Conservation (phyloP, 2,329 filamentous ascomycete genomes). For the Dryadomyces quercus-mongolicae region DNA sequence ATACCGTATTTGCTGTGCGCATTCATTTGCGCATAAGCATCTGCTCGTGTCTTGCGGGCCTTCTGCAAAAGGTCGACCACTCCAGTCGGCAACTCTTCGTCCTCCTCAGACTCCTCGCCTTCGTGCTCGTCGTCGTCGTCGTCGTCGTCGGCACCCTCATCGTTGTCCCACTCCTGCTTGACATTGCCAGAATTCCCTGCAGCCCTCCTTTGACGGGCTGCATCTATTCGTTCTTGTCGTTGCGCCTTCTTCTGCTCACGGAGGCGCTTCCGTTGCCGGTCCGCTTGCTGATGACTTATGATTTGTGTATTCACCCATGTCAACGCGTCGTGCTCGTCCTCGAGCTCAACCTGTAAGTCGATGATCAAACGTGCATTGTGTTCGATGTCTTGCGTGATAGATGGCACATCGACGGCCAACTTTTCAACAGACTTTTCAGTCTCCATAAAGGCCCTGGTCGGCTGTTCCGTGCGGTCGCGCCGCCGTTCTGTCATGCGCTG, state of each 20-base stretch:
- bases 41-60: conserved; percentile 23
- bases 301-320: conserved; percentile 20
- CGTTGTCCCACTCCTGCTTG: conserved; percentile 7
- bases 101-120: conserved; percentile 15
- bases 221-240: background rate
- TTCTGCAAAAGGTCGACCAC: conserved; percentile 23
- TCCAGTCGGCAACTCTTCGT: conserved; percentile 14
- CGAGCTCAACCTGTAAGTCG: conserved; percentile 34
- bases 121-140: background rate
- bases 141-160: background rate
- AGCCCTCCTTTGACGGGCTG: conserved; percentile 6
- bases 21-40: conserved; percentile 29
- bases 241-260: background rate
- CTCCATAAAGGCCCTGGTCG: conserved; percentile 8
- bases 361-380: conserved; percentile 33
- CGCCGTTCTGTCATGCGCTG: conserved; percentile 21
- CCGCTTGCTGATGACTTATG: conserved; percentile 13
- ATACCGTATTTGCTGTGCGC: conserved; percentile 36
- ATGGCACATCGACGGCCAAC: conserved; percentile 27
- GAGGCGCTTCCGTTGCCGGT: conserved; percentile 3
- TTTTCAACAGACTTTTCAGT: conserved; percentile 24
- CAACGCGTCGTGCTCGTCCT: conserved; percentile 33
- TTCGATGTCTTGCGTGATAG: conserved; percentile 33
- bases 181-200: conserved; percentile 6
- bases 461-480: conserved; percentile 16